A percentile compares a stretch with the other conserved stretches of the same genome.
Conservation (phyloP, 306 rosid genomes). For the Chamaecrista fasciculata region DNA sequence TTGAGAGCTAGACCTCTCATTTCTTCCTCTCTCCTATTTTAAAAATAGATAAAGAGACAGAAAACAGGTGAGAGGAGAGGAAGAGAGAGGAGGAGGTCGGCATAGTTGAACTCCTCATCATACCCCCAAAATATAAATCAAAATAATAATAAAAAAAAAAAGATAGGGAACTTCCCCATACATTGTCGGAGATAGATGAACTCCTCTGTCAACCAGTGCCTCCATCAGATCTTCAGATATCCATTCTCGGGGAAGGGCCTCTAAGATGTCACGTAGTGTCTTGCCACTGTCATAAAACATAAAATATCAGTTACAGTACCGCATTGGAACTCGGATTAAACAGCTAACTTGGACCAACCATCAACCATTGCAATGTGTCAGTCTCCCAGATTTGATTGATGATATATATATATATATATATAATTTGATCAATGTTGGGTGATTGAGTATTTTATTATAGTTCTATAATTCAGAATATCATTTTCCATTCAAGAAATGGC, state of each 20-base stretch:
- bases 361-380: not conserved
- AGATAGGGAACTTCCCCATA: slow-evolving; percentile 34
- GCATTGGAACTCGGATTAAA: slow-evolving; percentile 17
- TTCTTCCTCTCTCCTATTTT: no score
- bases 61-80: no score
- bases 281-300: slow-evolving; percentile 72
- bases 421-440: no score
- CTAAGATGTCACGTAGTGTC: slow-evolving; percentile 83
- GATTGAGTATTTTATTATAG: no score
- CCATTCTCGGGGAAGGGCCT: slow-evolving; percentile 94
- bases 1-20: no score
- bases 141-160: slow-evolving; percentile 24
- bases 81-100: no score
- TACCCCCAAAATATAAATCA: slow-evolving; percentile 14
- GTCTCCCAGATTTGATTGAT: slow-evolving; percentile 10
- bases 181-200: slow-evolving; percentile 78
- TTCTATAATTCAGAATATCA: no score
- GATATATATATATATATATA: no score
- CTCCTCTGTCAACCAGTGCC: slow-evolving; percentile 71
- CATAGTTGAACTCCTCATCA: no score
- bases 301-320: slow-evolving; percentile 19
- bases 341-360: slow-evolving; percentile 2
- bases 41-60: no score
- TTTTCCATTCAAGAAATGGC: no score
- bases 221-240: slow-evolving; percentile 94